phyloP scores from a whole-genome alignment of 495 filamentous ascomycete species.

The Jackrogersella multiformis region DNA sequence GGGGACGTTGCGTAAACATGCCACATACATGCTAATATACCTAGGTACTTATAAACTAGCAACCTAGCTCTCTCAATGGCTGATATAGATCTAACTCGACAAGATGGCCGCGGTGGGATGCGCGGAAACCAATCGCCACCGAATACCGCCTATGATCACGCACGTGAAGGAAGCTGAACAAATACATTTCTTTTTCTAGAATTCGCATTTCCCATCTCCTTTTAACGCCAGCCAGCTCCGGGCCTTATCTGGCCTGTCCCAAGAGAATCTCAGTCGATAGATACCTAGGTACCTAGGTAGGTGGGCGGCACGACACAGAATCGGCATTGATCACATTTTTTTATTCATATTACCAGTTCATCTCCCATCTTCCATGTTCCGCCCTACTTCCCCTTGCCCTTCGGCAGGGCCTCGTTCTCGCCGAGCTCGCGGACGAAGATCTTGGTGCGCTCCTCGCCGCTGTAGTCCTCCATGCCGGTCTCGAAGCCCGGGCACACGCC shows the following conservation, averaged over 20 bases:
- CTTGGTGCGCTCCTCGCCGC: slow-evolving; percentile 73
- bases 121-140: neutral
- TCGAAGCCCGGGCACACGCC: slow-evolving; percentile 91
- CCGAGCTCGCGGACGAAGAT: slow-evolving; percentile 83
- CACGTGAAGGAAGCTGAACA: neutral
- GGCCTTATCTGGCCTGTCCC: slow-evolving; percentile 21
- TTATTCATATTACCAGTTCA: neutral
- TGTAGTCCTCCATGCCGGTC: slow-evolving; percentile 82
- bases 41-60: no score
- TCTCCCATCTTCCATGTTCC: neutral
- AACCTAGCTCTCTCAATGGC: no score
- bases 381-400: slow-evolving; percentile 66
- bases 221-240: slow-evolving; percentile 38
- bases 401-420: slow-evolving; percentile 89
- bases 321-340: neutral
- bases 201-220: slow-evolving; percentile 21
- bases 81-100: neutral
- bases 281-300: neutral
- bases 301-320: slow-evolving; percentile 16
- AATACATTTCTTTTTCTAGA: slow-evolving; percentile 1
- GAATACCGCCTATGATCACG: neutral
- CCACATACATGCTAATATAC: no score
- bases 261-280: slow-evolving; percentile 7
- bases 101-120: neutral
- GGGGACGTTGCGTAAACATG: no score